phyloP scores from a whole-genome alignment of 1,284 basidiomycete genomes.

The Trametes versicolor region DNA sequence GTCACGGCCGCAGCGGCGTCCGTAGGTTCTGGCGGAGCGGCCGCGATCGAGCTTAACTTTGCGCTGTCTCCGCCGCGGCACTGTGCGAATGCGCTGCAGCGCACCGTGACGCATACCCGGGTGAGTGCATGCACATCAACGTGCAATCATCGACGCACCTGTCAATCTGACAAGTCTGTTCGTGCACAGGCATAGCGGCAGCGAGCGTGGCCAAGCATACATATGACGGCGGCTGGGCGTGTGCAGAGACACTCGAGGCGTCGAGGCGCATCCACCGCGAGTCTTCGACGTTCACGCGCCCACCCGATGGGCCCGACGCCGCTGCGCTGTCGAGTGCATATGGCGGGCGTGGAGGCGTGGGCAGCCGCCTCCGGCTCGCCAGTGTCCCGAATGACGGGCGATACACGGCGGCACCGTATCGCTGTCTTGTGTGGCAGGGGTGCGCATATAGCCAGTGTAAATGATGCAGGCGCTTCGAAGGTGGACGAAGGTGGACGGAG shows the following conservation, averaged over 20 bases:
- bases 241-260: background rate
- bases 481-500: background rate
- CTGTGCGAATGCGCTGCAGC: conserved; percentile 9
- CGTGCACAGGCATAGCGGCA: conserved; percentile 1
- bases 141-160: conserved; percentile 23
- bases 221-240: conserved; percentile 8
- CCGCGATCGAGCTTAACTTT: conserved; percentile 8
- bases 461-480: conserved; percentile 3
- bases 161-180: conserved; percentile 27
- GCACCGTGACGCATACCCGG: background rate
- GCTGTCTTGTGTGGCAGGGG: background rate
- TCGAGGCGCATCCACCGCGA: background rate
- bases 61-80: conserved; percentile 1
- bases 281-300: background rate
- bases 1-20: background rate
- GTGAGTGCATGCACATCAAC: background rate
- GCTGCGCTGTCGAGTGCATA: background rate
- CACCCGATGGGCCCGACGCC: background rate
- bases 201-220: background rate
- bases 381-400: background rate
- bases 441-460: background rate
- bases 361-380: conserved; percentile 4
- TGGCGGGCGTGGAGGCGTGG: background rate
- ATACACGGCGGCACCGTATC: background rate
- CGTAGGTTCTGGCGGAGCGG: conserved; percentile 10